Evolutionary conservation across 352 stramenopile species (phyloP).

Genomic region (Globisporangium spinosum): DNA sequence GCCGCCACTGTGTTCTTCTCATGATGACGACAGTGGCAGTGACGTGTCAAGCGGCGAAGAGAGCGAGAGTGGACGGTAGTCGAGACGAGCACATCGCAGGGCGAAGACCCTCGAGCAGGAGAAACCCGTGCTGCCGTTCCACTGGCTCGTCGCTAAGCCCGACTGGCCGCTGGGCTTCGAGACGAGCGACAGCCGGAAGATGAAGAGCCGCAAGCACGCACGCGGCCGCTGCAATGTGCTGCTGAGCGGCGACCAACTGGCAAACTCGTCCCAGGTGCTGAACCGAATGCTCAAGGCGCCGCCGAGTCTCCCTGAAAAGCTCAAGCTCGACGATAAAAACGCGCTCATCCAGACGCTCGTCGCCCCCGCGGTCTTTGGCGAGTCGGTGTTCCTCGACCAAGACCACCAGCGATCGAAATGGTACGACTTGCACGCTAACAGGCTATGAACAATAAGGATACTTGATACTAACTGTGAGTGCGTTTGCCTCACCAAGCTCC

Average conservation of each 20-base stretch:
- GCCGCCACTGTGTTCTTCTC: constrained; percentile 31
- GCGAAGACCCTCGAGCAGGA: constrained; percentile 20
- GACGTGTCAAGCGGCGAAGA: constrained; percentile 8
- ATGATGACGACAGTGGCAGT: constrained; percentile 6
- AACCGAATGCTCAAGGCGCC: constrained; percentile 12
- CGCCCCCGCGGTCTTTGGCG: constrained; percentile 58
- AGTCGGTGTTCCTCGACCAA: constrained; percentile 52
- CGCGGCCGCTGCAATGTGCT: constrained; percentile 50
- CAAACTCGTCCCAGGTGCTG: neutral
- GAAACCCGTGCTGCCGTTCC: constrained; percentile 41
- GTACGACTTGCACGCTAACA: constrained; percentile 15
- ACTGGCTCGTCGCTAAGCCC: constrained; percentile 49
- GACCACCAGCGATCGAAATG: constrained; percentile 52
- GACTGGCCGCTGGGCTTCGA: constrained; percentile 70
- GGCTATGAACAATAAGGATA: neutral
- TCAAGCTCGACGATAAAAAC: constrained; percentile 34
- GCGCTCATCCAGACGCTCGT: constrained; percentile 41
- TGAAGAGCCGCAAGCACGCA: constrained; percentile 43
- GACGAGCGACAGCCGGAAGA: constrained; percentile 18
- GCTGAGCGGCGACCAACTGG: neutral
- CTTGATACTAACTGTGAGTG: constrained; percentile 7
- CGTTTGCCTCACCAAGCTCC: constrained; percentile 20
- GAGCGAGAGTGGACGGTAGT: constrained; percentile 12
- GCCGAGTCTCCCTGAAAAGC: constrained; percentile 22
- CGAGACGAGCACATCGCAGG: neutral